Evolutionary conservation across 805 yeast species (phyloP).

Genomic region (Cyberlindnera japonica): DNA sequence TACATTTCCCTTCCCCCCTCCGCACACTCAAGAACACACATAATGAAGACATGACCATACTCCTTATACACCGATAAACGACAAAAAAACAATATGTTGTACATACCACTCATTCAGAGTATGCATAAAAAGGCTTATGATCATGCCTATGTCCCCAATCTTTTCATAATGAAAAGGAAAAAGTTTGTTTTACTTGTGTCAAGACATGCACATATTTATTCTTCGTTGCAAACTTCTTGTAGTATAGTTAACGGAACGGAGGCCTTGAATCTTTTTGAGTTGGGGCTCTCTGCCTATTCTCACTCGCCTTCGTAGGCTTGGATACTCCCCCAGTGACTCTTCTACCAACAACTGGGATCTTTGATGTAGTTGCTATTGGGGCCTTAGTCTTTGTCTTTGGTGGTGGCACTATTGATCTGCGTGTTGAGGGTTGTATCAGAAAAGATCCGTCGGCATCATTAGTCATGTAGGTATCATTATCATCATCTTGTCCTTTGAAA

Average conservation of each 20-base stretch:
- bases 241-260: conserved; percentile 20
- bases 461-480: conserved; percentile 30
- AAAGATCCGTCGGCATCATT: conserved; percentile 32
- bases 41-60: too few species aligned
- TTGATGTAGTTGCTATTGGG: conserved; percentile 1
- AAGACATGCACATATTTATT: not conserved
- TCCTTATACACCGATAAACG: too few species aligned
- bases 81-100: not conserved
- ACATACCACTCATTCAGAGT: not conserved
- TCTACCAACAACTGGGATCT: conserved; percentile 16
- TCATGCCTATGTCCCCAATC: not conserved
- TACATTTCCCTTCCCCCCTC: too few species aligned
- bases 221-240: not conserved
- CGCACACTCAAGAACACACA: too few species aligned
- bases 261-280: conserved; percentile 21
- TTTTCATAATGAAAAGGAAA: not conserved
- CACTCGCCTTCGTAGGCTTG: conserved; percentile 25
- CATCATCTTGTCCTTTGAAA: conserved; percentile 14
- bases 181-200: not conserved
- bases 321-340: conserved; percentile 14
- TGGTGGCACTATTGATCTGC: conserved; percentile 1
- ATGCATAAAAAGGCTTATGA: not conserved
- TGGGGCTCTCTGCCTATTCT: conserved; percentile 15
- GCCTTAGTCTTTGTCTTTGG: not conserved
- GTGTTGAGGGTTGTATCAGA: conserved; percentile 26